Percentiles rank a stretch among this genome's conserved stretches.
phyloP scores from a whole-genome alignment of 805 yeast genomes.

The Clavispora carvajalis region DNA sequence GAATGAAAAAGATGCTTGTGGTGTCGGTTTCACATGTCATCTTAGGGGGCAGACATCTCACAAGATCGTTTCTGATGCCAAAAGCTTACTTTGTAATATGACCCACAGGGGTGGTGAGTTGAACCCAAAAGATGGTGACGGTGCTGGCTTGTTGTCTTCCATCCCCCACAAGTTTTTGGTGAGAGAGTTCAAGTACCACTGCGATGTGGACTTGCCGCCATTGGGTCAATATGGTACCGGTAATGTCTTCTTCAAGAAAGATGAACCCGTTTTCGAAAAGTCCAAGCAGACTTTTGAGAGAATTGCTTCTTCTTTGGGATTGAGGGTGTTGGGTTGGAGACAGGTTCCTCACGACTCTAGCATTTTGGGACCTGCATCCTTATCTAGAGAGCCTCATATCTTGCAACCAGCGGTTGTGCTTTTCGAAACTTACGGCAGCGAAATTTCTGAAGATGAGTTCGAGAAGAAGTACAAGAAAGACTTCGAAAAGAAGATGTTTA shows the following conservation, averaged over 20 bases:
- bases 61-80: constrained; percentile 89
- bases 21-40: constrained; percentile 96
- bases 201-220: constrained; percentile 64
- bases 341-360: constrained; percentile 92
- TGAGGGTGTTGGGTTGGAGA: constrained; percentile 91
- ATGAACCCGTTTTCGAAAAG: constrained; percentile 60
- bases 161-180: constrained; percentile 84
- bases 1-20: constrained; percentile 94
- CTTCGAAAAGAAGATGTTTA: constrained; percentile 79
- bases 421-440: constrained; percentile 25
- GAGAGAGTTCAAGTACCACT: constrained; percentile 74
- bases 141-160: constrained; percentile 94
- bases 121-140: constrained; percentile 96
- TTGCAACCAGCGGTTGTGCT: constrained; percentile 91
- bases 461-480: constrained; percentile 50
- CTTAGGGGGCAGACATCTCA: constrained; percentile 85
- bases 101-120: constrained; percentile 99
- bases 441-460: constrained; percentile 48
- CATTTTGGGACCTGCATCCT: constrained; percentile 89
- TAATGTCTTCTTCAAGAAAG: constrained; percentile 88
- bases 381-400: constrained; percentile 86
- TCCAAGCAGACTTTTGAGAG: constrained; percentile 75
- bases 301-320: constrained; percentile 70
- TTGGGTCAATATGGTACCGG: constrained; percentile 93
- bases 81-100: constrained; percentile 88